Percentiles rank a stretch among this genome's conserved stretches.
phyloP scores from a whole-genome alignment of 148 eudicot species.

The Chenopodium suecicum region DNA sequence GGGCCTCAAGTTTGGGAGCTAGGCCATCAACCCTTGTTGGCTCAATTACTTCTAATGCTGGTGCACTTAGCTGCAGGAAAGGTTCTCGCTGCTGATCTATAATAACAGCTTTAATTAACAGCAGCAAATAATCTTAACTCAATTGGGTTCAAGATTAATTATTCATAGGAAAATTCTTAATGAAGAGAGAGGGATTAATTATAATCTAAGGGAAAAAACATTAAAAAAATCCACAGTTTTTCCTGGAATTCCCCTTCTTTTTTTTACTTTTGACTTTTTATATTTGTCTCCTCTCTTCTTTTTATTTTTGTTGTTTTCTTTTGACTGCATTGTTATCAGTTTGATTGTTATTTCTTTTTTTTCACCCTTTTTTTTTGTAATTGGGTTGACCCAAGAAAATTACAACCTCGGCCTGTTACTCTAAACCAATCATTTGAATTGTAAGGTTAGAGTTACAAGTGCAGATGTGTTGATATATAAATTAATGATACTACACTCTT shows the following conservation, averaged over 20 bases:
- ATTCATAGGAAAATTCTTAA: slow-evolving; percentile 1
- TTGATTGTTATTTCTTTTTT: slow-evolving; percentile 9
- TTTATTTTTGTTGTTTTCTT: slow-evolving; percentile 22
- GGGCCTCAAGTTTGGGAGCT: slow-evolving; percentile 73
- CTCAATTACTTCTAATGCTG: slow-evolving; percentile 45
- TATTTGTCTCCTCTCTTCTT: slow-evolving; percentile 21
- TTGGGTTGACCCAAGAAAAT: slow-evolving; percentile 23
- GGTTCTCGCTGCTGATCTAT: slow-evolving; percentile 50
- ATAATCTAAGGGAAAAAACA: background rate
- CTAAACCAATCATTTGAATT: slow-evolving; percentile 28
- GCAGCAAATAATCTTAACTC: background rate
- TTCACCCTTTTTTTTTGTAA: background rate
- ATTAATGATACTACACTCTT: slow-evolving; percentile 15
- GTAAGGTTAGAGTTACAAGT: slow-evolving; percentile 40
- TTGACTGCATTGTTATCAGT: slow-evolving; percentile 9
- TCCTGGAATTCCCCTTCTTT: slow-evolving; percentile 8
- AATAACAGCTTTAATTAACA: background rate
- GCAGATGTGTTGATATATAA: slow-evolving; percentile 47
- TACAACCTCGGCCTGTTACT: slow-evolving; percentile 56
- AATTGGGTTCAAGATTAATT: slow-evolving; percentile 10
- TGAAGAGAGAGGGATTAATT: slow-evolving; percentile 5
- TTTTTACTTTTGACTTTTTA: background rate
- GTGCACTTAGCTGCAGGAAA: slow-evolving; percentile 57
- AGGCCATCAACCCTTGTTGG: slow-evolving; percentile 52
- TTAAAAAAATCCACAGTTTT: slow-evolving; percentile 13